These are phyloP conservation scores for Penicillium lagena DNA, from an alignment of 495 filamentous ascomycete genomes.

Conservation along the genomic window DNA sequence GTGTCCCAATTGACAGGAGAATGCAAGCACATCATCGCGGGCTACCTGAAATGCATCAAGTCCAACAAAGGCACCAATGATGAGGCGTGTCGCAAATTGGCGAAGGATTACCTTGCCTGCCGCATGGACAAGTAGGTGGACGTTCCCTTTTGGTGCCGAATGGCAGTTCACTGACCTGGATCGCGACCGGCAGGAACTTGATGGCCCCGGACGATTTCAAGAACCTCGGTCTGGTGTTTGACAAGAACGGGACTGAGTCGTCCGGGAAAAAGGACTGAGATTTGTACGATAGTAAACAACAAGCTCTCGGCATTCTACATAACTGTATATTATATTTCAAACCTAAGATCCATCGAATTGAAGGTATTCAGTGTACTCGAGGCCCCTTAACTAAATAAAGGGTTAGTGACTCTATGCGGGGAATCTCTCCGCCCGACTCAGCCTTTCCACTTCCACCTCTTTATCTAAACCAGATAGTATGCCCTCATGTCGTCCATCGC, in stretches of 20 bases:
- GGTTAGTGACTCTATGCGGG: constrained; percentile 7
- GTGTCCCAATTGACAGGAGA: constrained; percentile 60
- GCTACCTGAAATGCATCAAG: constrained; percentile 81
- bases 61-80: constrained; percentile 76
- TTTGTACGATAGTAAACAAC: not conserved
- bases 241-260: constrained; percentile 20
- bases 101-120: constrained; percentile 82
- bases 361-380: too few species aligned
- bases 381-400: too few species aligned
- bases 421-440: constrained; percentile 5
- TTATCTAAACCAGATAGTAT: too few species aligned
- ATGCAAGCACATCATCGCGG: constrained; percentile 80
- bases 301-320: not conserved
- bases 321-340: not conserved
- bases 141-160: too few species aligned
- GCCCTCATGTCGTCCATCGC: constrained; percentile 42
- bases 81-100: constrained; percentile 72
- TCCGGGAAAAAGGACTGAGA: constrained; percentile 5
- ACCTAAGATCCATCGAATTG: too few species aligned
- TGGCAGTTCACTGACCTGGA: constrained; percentile 1
- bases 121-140: constrained; percentile 84
- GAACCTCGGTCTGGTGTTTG: constrained; percentile 78
- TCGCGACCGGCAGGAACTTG: constrained; percentile 57
- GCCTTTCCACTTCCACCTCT: constrained; percentile 4
- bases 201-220: constrained; percentile 93